A percentile compares a stretch with the other conserved stretches of the same genome.
Conservation (phyloP, 306 rosid species). For the Lagenaria siceraria region DNA sequence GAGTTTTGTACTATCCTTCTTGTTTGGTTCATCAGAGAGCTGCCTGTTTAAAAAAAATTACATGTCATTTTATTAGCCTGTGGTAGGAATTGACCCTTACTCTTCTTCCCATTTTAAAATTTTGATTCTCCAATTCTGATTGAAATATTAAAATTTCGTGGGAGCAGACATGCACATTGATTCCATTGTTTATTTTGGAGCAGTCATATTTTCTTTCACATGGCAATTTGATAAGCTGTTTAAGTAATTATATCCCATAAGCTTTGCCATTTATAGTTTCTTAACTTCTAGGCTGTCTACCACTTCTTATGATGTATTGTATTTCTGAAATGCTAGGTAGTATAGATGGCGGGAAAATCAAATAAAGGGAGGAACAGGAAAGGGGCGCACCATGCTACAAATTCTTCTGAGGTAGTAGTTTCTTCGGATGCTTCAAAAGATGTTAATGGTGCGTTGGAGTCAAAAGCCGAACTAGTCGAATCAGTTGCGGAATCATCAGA, state of each 20-base stretch:
- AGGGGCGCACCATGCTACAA: conserved; percentile 25
- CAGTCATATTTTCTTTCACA: neutral
- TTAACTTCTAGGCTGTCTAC: neutral
- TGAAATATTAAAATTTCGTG: neutral
- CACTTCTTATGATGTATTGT: neutral
- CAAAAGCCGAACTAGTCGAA: conserved; percentile 26
- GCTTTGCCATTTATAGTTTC: neutral
- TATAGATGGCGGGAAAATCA: conserved; percentile 81
- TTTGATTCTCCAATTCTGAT: neutral
- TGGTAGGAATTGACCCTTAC: neutral
- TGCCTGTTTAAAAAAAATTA: neutral
- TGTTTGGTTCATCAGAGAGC: neutral
- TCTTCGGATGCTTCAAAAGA: conserved; percentile 10
- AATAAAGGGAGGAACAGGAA: conserved; percentile 55
- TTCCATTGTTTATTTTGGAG: neutral
- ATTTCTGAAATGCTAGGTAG: conserved; percentile 18
- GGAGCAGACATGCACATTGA: neutral
- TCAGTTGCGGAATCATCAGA: conserved; percentile 19
- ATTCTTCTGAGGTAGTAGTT: conserved; percentile 19
- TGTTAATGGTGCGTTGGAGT: conserved; percentile 9
- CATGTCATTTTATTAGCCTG: neutral
- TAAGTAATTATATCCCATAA: neutral
- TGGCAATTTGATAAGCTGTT: neutral
- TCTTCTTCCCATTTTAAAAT: neutral
- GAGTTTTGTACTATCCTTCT: neutral